These are phyloP conservation scores for Protea cynaroides DNA, from an alignment of 164 flowering plant species.

Conservation along the genomic window DNA sequence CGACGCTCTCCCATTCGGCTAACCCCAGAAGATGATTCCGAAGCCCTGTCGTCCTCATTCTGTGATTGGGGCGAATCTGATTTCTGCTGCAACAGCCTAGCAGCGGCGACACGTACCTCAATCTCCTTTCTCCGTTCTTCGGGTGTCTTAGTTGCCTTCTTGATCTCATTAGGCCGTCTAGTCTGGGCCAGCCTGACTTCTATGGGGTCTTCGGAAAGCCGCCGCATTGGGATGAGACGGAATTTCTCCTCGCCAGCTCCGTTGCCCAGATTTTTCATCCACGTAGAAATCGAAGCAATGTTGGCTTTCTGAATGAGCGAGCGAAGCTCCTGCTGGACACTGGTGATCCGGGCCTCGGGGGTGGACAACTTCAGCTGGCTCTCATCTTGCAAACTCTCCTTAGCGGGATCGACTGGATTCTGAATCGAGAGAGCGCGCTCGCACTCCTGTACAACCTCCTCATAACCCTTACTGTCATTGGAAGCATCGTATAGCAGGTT, in stretches of 20 bases:
- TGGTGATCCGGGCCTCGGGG: slow-evolving; percentile 51
- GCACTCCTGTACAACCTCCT: slow-evolving; percentile 79
- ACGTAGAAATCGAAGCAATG: slow-evolving; percentile 70
- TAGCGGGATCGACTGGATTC: slow-evolving; percentile 82
- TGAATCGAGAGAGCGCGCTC: slow-evolving; percentile 73
- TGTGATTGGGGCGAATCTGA: slow-evolving; percentile 36
- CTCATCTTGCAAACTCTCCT: slow-evolving; percentile 86
- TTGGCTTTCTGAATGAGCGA: slow-evolving; percentile 67
- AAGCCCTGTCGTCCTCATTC: slow-evolving; percentile 32
- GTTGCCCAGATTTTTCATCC: slow-evolving; percentile 79
- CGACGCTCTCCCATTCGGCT: slow-evolving; percentile 52
- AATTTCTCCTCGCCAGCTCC: slow-evolving; percentile 82
- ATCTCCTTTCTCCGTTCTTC: slow-evolving; percentile 95
- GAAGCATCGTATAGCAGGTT: slow-evolving; percentile 80
- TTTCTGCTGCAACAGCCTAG: slow-evolving; percentile 87
- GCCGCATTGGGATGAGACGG: slow-evolving; percentile 70
- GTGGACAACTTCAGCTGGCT: slow-evolving; percentile 51
- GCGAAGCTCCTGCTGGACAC: slow-evolving; percentile 65
- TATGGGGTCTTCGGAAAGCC: slow-evolving; percentile 81
- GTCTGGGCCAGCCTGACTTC: slow-evolving; percentile 62
- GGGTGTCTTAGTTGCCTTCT: slow-evolving; percentile 86
- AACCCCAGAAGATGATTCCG: slow-evolving; percentile 37
- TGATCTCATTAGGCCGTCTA: slow-evolving; percentile 86
- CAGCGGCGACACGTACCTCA: slow-evolving; percentile 97
- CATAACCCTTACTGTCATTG: slow-evolving; percentile 63